These are phyloP conservation scores for Zalaria obscura DNA, from an alignment of 2,329 filamentous ascomycete species.

Conservation along the genomic window DNA sequence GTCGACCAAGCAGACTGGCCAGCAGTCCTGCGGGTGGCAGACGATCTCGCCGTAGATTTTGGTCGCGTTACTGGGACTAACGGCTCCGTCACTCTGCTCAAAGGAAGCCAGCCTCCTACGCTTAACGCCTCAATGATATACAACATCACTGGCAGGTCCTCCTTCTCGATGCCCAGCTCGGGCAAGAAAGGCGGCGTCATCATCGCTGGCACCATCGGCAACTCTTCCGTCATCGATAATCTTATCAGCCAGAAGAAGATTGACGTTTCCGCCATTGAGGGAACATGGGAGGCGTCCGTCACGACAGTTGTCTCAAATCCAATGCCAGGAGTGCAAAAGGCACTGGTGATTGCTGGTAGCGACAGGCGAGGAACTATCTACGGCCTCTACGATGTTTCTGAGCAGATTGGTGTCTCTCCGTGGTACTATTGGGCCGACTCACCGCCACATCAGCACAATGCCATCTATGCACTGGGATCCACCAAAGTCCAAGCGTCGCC, in stretches of 20 bases:
- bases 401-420: constrained; percentile 60
- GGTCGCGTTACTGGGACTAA: constrained; percentile 55
- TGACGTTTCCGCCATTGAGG: constrained; percentile 41
- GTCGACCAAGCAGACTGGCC: constrained; percentile 49
- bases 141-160: constrained; percentile 24
- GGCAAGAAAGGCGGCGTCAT: constrained; percentile 31
- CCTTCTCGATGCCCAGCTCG: constrained; percentile 17
- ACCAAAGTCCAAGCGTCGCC: constrained; percentile 45
- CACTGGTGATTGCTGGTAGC: constrained; percentile 53
- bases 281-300: constrained; percentile 56
- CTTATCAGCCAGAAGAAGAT: constrained; percentile 43
- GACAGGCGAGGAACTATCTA: constrained; percentile 56
- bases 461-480: constrained; percentile 41
- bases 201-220: constrained; percentile 54
- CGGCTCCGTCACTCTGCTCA: constrained; percentile 37
- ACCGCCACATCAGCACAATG: constrained; percentile 33
- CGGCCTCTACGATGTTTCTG: constrained; percentile 56
- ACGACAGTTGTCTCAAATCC: constrained; percentile 45
- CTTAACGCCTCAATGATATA: constrained; percentile 25
- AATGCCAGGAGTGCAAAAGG: constrained; percentile 39
- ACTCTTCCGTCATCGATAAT: constrained; percentile 46
- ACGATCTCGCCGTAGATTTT: constrained; percentile 55
- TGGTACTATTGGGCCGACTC: constrained; percentile 59
- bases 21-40: constrained; percentile 52
- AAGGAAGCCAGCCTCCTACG: constrained; percentile 26